Conservation (phyloP, 306 rosid species). For the Rubus parviflorus region DNA sequence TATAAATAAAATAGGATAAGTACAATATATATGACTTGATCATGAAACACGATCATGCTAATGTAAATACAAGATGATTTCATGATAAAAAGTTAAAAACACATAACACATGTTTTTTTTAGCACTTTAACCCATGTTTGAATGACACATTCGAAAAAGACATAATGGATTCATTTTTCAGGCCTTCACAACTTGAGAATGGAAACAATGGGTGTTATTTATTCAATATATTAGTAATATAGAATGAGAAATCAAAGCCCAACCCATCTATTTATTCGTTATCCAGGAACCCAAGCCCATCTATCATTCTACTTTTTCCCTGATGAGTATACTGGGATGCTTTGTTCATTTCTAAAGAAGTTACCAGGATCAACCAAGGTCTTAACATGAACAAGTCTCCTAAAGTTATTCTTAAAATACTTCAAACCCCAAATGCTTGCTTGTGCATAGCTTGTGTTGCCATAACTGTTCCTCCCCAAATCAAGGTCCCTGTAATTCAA, state of each 20-base stretch:
- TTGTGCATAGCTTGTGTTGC: constrained; percentile 31
- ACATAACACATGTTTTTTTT: no score
- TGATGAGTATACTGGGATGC: constrained; percentile 15
- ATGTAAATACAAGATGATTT: no score
- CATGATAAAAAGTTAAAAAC: no score
- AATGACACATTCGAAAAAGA: background rate
- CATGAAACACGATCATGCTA: no score
- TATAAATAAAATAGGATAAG: no score
- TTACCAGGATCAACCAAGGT: constrained; percentile 28
- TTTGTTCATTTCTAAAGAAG: constrained; percentile 36
- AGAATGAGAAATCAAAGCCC: background rate
- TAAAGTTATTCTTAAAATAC: constrained; percentile 30
- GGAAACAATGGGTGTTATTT: background rate
- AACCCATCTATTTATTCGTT: background rate
- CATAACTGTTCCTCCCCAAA: constrained; percentile 47
- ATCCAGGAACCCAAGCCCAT: background rate
- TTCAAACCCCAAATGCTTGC: constrained; percentile 43
- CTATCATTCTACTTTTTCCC: background rate
- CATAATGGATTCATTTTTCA: no score
- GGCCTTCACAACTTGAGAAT: background rate
- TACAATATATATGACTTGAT: no score
- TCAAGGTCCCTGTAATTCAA: constrained; percentile 78
- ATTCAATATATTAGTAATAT: background rate
- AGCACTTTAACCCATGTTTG: no score
- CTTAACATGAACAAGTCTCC: constrained; percentile 31